Evolutionary conservation across 108 stramenopile species (phyloP).

Genomic region (Cyclotella choctawhatcheeana): DNA sequence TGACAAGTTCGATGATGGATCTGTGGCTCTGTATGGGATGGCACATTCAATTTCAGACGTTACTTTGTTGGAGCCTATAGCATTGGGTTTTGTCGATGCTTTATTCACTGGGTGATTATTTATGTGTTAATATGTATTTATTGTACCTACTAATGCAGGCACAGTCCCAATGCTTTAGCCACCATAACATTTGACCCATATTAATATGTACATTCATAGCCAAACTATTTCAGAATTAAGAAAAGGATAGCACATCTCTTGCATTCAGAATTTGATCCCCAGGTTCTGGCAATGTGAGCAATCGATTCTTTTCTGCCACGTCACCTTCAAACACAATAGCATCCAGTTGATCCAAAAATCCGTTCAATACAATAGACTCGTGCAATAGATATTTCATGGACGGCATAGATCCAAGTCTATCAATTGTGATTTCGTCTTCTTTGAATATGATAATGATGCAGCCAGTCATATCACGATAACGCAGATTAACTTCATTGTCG

Average conservation of each 20-base stretch:
- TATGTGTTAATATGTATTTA: neutral
- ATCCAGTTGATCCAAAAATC: slow-evolving; percentile 66
- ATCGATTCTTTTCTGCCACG: slow-evolving; percentile 49
- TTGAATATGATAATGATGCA: slow-evolving; percentile 67
- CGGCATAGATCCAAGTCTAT: slow-evolving; percentile 68
- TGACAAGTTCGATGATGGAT: slow-evolving; percentile 50
- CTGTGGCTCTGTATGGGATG: slow-evolving; percentile 80
- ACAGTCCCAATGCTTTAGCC: too few species aligned
- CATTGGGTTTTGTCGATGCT: slow-evolving; percentile 16
- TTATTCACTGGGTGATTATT: slow-evolving; percentile 18
- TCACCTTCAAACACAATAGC: slow-evolving; percentile 48
- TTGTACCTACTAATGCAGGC: too few species aligned
- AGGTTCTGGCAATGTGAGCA: slow-evolving; percentile 61
- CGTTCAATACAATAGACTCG: slow-evolving; percentile 75
- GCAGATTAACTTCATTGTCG: slow-evolving; percentile 68
- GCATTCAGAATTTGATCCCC: slow-evolving; percentile 70
- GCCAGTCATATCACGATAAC: slow-evolving; percentile 68
- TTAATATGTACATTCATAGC: too few species aligned
- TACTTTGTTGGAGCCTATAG: slow-evolving; percentile 20
- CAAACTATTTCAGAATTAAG: slow-evolving; percentile 44
- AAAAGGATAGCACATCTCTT: slow-evolving; percentile 70
- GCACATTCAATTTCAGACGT: slow-evolving; percentile 13
- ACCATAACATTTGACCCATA: too few species aligned
- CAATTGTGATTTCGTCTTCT: slow-evolving; percentile 59
- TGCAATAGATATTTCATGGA: slow-evolving; percentile 79